Percentiles rank a stretch among this genome's conserved stretches.
Conservation (phyloP, 2,329 filamentous ascomycete species). For the Aureobasidium namibiae region DNA sequence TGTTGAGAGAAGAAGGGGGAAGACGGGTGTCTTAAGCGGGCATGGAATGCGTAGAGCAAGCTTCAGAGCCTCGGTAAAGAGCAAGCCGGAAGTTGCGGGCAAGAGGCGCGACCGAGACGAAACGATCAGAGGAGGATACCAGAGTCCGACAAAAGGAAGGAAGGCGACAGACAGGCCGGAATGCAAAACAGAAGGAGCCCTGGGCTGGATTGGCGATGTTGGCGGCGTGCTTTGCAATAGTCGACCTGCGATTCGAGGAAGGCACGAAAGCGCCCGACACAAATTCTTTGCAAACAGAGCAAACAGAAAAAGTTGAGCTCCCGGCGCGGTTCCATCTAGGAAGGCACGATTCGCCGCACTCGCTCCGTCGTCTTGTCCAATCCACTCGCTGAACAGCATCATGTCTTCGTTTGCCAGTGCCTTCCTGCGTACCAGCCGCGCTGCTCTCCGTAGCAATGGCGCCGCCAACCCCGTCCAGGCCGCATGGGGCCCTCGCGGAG, state of each 20-base stretch:
- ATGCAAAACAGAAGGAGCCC: neutral
- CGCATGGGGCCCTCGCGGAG: slow-evolving; percentile 54
- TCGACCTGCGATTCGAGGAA: slow-evolving; percentile 1
- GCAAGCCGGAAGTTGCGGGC: slow-evolving; percentile 1
- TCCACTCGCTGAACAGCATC: slow-evolving; percentile 33
- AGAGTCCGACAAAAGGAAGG: neutral
- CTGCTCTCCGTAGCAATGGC: slow-evolving; percentile 61
- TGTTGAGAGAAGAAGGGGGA: slow-evolving; percentile 22
- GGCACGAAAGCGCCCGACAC: neutral
- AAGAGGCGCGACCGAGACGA: neutral
- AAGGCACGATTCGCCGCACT: slow-evolving; percentile 3
- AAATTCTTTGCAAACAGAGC: slow-evolving; percentile 5
- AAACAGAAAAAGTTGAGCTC: slow-evolving; percentile 13
- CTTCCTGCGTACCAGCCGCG: slow-evolving; percentile 73
- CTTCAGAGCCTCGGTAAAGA: slow-evolving; percentile 13
- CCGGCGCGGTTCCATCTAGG: neutral
- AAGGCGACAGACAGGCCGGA: neutral
- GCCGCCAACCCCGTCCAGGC: slow-evolving; percentile 68
- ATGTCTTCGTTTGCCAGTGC: slow-evolving; percentile 80
- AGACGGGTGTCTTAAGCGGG: slow-evolving; percentile 2
- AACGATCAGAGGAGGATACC: neutral
- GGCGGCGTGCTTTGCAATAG: neutral
- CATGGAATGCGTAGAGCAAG: slow-evolving; percentile 8
- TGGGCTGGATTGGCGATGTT: neutral
- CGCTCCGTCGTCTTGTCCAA: slow-evolving; percentile 15